Conservation (phyloP, 2,329 filamentous ascomycete species). For the Exophiala calicioides region DNA sequence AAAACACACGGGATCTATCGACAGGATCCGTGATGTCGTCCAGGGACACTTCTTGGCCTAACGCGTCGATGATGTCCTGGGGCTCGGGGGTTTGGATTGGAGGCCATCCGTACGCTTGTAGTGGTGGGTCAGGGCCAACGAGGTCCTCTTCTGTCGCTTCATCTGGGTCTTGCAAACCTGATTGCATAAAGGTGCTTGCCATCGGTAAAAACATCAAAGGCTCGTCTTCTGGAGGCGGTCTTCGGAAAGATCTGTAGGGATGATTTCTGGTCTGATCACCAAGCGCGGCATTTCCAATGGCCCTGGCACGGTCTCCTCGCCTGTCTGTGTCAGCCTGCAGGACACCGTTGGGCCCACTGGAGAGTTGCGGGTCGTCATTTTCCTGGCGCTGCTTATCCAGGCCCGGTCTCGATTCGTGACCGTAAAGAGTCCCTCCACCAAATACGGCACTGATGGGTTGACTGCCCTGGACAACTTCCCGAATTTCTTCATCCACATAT, state of each 20-base stretch:
- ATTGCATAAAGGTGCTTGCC: constrained; percentile 14
- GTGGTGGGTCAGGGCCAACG: constrained; percentile 19
- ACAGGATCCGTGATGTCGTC: constrained; percentile 46
- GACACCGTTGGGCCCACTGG: constrained; percentile 55
- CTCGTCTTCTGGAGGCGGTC: constrained; percentile 23
- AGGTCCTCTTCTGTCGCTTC: constrained; percentile 22
- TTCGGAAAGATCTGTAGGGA: constrained; percentile 23
- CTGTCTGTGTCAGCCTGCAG: constrained; percentile 63
- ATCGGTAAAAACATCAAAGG: constrained; percentile 19
- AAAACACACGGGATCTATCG: constrained; percentile 44
- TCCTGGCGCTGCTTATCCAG: constrained; percentile 67
- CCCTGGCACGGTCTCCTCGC: constrained; percentile 60
- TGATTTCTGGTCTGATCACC: constrained; percentile 19
- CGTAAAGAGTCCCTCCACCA: constrained; percentile 66
- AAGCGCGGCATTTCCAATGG: constrained; percentile 53
- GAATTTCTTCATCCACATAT: constrained; percentile 71
- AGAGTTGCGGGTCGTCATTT: constrained; percentile 64
- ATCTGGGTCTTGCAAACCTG: constrained; percentile 19
- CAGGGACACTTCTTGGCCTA: constrained; percentile 44
- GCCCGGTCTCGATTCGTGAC: constrained; percentile 60
- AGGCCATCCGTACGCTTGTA: constrained; percentile 28
- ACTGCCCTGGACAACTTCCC: constrained; percentile 72
- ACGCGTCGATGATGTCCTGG: constrained; percentile 44
- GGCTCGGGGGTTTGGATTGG: constrained; percentile 17
- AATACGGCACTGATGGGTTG: constrained; percentile 79